Evolutionary conservation across 805 yeast species (phyloP).

Genomic region (Candida gorgasii): DNA sequence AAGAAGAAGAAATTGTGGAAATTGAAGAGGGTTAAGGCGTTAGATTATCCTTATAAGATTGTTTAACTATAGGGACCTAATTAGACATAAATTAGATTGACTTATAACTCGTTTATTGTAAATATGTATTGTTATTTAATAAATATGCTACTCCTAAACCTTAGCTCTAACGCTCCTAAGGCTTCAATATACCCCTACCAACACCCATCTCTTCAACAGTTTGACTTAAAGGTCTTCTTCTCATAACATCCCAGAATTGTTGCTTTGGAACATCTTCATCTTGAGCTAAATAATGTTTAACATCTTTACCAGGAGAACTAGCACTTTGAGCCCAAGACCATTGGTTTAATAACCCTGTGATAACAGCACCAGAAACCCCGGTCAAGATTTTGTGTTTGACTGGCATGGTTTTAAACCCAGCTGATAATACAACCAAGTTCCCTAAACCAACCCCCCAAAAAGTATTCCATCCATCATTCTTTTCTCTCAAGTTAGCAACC

Average conservation of each 20-base stretch:
- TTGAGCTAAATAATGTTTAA: conserved; percentile 41
- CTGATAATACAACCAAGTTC: conserved; percentile 48
- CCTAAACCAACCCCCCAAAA: conserved; percentile 62
- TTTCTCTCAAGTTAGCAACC: conserved; percentile 59
- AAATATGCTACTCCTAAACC: conserved; percentile 20
- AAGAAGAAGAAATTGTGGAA: conserved; percentile 92
- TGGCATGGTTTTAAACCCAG: conserved; percentile 44
- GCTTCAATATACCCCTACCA: conserved; percentile 57
- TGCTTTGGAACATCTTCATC: conserved; percentile 34
- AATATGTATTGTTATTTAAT: not conserved
- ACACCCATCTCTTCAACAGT: conserved; percentile 75
- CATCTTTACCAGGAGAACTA: conserved; percentile 38
- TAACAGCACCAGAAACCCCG: conserved; percentile 40
- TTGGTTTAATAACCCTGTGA: conserved; percentile 39
- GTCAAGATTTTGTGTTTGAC: conserved; percentile 41
- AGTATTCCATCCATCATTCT: conserved; percentile 62
- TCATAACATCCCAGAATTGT: conserved; percentile 77
- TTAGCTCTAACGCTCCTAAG: conserved; percentile 30
- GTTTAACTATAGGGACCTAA: not conserved
- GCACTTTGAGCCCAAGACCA: conserved; percentile 43
- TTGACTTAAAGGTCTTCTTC: conserved; percentile 80
- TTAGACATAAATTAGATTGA: no score
- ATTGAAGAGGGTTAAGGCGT: conserved; percentile 69
- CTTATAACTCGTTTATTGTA: not conserved
- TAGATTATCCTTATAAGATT: conserved; percentile 81